Conservation (phyloP, 176 grass and related monocot genomes). For the Oryza glumipatula region DNA sequence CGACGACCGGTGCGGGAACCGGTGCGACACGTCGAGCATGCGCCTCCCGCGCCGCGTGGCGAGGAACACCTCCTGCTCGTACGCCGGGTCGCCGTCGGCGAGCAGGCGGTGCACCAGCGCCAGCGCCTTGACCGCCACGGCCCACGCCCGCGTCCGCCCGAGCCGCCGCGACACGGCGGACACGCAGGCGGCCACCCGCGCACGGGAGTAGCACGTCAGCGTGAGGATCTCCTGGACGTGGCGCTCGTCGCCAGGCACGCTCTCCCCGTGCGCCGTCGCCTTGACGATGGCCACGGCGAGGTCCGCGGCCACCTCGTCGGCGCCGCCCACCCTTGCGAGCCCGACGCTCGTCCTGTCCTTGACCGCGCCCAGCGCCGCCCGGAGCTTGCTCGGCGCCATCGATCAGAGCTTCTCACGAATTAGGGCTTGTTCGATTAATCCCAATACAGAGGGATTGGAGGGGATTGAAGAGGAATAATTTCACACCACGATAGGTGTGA, state of each 20-base stretch:
- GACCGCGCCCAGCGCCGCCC: slow-evolving; percentile 62
- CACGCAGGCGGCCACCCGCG: slow-evolving; percentile 62
- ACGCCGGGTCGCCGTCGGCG: slow-evolving; percentile 66
- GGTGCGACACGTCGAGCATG: slow-evolving; percentile 63
- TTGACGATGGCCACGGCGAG: slow-evolving; percentile 67
- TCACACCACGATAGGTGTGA: no score
- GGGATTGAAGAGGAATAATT: not conserved
- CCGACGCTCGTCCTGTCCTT: slow-evolving; percentile 77
- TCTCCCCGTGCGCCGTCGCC: slow-evolving; percentile 70
- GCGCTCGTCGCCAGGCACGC: slow-evolving; percentile 49
- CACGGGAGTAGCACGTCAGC: slow-evolving; percentile 67
- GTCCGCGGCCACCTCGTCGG: slow-evolving; percentile 50
- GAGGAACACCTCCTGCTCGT: slow-evolving; percentile 74
- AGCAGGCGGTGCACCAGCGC: slow-evolving; percentile 73
- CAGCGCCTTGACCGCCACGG: slow-evolving; percentile 74
- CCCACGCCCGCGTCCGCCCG: slow-evolving; percentile 52
- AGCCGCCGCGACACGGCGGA: slow-evolving; percentile 62
- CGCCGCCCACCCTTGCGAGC: slow-evolving; percentile 45
- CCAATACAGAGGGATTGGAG: no score
- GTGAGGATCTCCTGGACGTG: slow-evolving; percentile 67
- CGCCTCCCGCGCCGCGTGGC: slow-evolving; percentile 53
- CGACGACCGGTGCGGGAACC: slow-evolving; percentile 47
- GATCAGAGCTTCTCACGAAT: not conserved
- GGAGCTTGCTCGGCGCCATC: slow-evolving; percentile 70
- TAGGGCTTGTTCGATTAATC: no score